Conservation (phyloP, 208 protist genomes). For the Acanthamoeba rhysodes region DNA sequence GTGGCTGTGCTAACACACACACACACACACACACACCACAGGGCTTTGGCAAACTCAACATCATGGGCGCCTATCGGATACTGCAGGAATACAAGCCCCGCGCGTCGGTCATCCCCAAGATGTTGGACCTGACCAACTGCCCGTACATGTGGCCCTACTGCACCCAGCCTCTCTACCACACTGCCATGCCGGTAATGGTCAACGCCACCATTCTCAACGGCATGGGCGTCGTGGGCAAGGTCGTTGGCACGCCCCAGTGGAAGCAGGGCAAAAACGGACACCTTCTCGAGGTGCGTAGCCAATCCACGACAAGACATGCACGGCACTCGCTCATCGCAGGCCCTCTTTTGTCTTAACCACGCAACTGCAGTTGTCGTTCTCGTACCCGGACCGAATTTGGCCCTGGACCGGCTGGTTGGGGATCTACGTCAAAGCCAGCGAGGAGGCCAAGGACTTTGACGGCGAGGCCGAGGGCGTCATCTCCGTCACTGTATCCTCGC, state of each 20-base stretch:
- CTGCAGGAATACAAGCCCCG: slow-evolving; percentile 82
- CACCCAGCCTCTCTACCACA: slow-evolving; percentile 92
- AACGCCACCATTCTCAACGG: slow-evolving; percentile 96
- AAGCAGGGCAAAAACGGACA: slow-evolving; percentile 48
- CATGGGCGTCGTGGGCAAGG: slow-evolving; percentile 82
- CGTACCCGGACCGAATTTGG: slow-evolving; percentile 87
- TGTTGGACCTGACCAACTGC: slow-evolving; percentile 88
- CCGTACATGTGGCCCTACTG: slow-evolving; percentile 97
- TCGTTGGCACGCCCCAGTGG: slow-evolving; percentile 71
- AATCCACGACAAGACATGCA: too few species aligned
- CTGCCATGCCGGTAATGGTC: slow-evolving; percentile 90
- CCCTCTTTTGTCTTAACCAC: not conserved
- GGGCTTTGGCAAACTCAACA: slow-evolving; percentile 90
- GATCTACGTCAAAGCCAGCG: slow-evolving; percentile 84
- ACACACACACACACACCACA: not conserved
- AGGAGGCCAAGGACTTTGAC: slow-evolving; percentile 60
- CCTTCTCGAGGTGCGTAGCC: slow-evolving; percentile 36
- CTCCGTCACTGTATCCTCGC: slow-evolving; percentile 69
- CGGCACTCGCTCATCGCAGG: not conserved
- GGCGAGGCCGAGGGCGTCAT: slow-evolving; percentile 80
- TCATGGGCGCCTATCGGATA: slow-evolving; percentile 84
- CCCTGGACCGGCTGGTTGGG: slow-evolving; percentile 92
- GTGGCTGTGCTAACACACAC: not conserved
- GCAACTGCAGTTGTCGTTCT: slow-evolving; percentile 53
- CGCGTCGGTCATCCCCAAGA: slow-evolving; percentile 81